These are phyloP conservation scores for Casuarina equisetifolia DNA, from an alignment of 306 rosid species.

Conservation along the genomic window DNA sequence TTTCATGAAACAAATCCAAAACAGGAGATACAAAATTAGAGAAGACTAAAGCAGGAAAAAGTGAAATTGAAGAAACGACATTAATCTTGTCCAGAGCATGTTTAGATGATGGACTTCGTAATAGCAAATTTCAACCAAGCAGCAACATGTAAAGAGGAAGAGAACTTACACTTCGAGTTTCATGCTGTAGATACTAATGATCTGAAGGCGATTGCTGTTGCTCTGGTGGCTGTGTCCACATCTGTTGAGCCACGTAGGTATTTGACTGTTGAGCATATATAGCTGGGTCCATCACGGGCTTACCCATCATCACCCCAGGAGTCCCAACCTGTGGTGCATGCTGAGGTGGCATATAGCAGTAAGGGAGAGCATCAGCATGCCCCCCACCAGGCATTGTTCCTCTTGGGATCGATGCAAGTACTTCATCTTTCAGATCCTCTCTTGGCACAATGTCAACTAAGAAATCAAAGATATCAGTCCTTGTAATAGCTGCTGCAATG, in stretches of 20 bases:
- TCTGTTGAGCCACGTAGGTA: constrained; percentile 55
- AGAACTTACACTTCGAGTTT: constrained; percentile 30
- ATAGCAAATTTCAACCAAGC: constrained; percentile 28
- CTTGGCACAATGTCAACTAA: constrained; percentile 68
- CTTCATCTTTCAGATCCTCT: constrained; percentile 74
- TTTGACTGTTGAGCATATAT: constrained; percentile 51
- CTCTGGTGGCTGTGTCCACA: constrained; percentile 54
- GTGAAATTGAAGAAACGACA: constrained; percentile 10
- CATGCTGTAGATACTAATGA: constrained; percentile 34
- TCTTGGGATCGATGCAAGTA: constrained; percentile 62
- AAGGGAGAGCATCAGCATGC: constrained; percentile 45
- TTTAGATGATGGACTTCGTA: constrained; percentile 7
- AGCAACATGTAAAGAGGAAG: constrained; percentile 14
- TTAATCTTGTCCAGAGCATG: constrained; percentile 15
- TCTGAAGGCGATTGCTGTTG: constrained; percentile 56
- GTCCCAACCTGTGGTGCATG: constrained; percentile 49
- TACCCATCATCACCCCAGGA: constrained; percentile 61
- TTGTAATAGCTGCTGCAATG: constrained; percentile 72
- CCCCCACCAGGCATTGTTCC: constrained; percentile 55
- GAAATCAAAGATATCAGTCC: constrained; percentile 69
- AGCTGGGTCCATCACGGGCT: constrained; percentile 55
- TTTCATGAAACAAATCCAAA: background rate
- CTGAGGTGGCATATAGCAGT: constrained; percentile 50
- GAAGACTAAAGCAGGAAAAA: background rate
- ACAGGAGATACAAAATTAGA: constrained; percentile 1